Evolutionary conservation across 208 protist genomes (phyloP).

Genomic region (Leishmania turanica): DNA sequence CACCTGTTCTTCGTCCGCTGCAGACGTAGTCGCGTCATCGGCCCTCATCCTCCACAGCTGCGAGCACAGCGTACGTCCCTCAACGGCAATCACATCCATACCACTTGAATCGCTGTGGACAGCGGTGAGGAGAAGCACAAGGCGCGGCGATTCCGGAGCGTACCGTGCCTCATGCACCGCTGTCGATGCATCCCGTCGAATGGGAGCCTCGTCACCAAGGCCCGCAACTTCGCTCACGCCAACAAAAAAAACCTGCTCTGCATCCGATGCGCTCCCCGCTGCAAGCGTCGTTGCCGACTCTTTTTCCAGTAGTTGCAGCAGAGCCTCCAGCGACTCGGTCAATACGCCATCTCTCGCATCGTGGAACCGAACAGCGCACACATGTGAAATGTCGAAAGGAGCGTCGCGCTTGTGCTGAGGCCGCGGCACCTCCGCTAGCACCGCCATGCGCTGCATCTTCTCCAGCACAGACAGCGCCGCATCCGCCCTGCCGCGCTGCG

Average conservation of each 20-base stretch:
- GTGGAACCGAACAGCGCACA: conserved; percentile 2
- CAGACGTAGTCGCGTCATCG: no score
- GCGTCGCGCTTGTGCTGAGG: not conserved
- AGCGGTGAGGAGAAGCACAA: not conserved
- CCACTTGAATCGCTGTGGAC: not conserved
- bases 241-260: not conserved
- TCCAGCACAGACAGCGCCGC: not conserved
- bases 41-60: not conserved
- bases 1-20: not conserved
- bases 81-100: not conserved
- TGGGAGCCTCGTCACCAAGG: not conserved
- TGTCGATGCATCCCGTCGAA: not conserved
- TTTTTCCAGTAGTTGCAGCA: not conserved
- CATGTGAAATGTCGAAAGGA: not conserved
- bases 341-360: not conserved
- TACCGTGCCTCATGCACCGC: not conserved
- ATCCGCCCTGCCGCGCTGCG: conserved; percentile 34
- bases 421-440: not conserved
- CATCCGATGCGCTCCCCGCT: not conserved
- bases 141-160: not conserved
- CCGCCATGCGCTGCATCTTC: not conserved
- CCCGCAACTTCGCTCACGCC: not conserved
- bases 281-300: not conserved
- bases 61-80: not conserved
- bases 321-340: not conserved